phyloP scores from a whole-genome alignment of 257 asterid species.

The Solanum pimpinellifolium region DNA sequence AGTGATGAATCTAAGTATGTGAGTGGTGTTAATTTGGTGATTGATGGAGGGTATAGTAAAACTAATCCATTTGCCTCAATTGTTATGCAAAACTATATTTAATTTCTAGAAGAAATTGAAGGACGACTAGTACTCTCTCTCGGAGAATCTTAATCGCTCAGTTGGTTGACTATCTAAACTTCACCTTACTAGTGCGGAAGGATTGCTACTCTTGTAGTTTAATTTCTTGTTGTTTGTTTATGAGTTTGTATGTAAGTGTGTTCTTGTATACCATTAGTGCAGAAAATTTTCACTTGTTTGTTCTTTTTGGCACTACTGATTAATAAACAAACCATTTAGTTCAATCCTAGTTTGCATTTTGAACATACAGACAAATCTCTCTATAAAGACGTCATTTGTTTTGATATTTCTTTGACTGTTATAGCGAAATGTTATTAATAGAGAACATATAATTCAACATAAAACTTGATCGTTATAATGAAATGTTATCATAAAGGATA shows the following conservation, averaged over 20 bases:
- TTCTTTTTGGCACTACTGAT: too few relatives aligned
- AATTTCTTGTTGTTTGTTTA: neutral
- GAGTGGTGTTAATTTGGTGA: constrained; percentile 9
- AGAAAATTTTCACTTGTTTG: too few relatives aligned
- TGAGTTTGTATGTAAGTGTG: neutral
- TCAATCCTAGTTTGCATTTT: neutral
- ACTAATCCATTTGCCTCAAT: neutral
- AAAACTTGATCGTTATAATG: neutral
- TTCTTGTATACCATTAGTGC: too few relatives aligned
- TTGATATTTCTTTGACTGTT: neutral
- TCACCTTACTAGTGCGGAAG: neutral
- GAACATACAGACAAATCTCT: neutral
- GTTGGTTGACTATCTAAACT: neutral
- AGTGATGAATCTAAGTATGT: constrained; percentile 15
- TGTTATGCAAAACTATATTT: neutral
- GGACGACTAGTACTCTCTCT: neutral
- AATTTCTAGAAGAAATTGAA: neutral
- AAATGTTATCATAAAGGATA: neutral
- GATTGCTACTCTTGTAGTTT: neutral
- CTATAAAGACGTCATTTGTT: neutral
- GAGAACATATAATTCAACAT: too few relatives aligned
- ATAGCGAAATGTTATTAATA: too few relatives aligned
- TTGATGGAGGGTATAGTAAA: constrained; percentile 14
- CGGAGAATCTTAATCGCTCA: neutral
- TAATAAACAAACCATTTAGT: neutral